Conservation (phyloP, 1,139 yeast species). For the Yamadazyma oceani region DNA sequence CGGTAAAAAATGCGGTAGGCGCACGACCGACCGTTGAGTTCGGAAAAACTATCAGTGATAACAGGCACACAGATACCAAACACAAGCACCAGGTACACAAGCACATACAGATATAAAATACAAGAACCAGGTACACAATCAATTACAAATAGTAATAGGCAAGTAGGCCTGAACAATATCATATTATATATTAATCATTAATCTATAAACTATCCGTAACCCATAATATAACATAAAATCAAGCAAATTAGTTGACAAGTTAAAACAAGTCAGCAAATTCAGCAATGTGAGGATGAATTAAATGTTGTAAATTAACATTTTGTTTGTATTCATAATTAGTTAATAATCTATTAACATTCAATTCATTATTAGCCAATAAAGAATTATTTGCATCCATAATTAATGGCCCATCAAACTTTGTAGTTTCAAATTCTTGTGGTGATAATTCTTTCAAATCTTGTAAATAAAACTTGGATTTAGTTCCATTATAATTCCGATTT, state of each 20-base stretch:
- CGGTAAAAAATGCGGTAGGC: too few relatives aligned
- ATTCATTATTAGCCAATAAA: constrained; percentile 51
- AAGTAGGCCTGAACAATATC: too few relatives aligned
- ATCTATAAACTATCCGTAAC: constrained; percentile 3
- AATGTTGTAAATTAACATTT: constrained; percentile 13
- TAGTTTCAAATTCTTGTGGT: constrained; percentile 21
- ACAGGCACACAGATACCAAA: too few relatives aligned
- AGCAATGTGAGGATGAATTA: constrained; percentile 48
- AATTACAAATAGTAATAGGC: too few relatives aligned
- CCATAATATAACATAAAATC: constrained; percentile 2
- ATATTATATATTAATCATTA: constrained; percentile 7
- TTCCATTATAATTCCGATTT: constrained; percentile 1
- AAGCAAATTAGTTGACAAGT: too few relatives aligned
- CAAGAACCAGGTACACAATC: too few relatives aligned
- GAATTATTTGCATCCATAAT: constrained; percentile 58
- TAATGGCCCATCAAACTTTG: constrained; percentile 38
- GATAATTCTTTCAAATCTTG: constrained; percentile 24
- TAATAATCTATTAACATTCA: constrained; percentile 43
- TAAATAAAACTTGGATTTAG: constrained; percentile 16
- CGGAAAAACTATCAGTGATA: too few relatives aligned
- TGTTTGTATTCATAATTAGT: constrained; percentile 30
- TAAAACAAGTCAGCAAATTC: constrained; percentile 50
- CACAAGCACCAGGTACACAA: too few relatives aligned
- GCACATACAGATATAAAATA: too few relatives aligned
- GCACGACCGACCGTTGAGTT: too few relatives aligned